Base-by-base conservation (phyloP, 768 basidiomycete genomes). In the Lactifluus echinatus region DNA sequence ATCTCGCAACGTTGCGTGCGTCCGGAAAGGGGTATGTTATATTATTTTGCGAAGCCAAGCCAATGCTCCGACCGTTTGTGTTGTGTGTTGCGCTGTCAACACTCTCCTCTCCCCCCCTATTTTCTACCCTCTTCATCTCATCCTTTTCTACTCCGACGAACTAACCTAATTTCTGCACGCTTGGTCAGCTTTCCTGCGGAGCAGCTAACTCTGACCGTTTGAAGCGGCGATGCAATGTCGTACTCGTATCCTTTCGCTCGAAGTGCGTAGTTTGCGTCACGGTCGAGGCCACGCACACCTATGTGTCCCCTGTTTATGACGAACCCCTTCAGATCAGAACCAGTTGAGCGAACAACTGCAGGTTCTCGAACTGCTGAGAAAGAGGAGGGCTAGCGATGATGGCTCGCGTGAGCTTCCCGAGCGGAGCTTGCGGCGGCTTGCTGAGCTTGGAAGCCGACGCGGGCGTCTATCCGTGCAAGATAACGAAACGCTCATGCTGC, bases 181-280 rank as follows among this genome's bases (percentile, higher is more conserved):
- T 33, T 43, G 39, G 39, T 49, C 39, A 33, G 39, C 39, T 56
- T 56, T 34, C 24, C 17, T 3, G 31, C 11, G 17, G 33, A 28
- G 24, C n/a, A 14, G 47, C 34, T 10, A 47, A 21, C 23, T 29
- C 11, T 31, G 7, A 11, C 15, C 10, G 34, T n/a, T 36, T 29
- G 53, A 50, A 45, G 57, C 47, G 57, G 53, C 43, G 40, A 59
- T 55, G 57, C 53, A 39, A 59, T 59, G 57, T 59, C 57, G 53
- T 29, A 59, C 21, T 37, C 48, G n/a, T 19, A 34, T 17, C 33
- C 23, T 49, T 44, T 55, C 19, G 57, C 57, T 55, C 57, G 34
- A 44, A 59, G 57, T 59, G 42, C 48, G 57, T 34, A 7, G 50
- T 7, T 11, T 39, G 5, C 10, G 17, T 3, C 2, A 15, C n/a